These are phyloP conservation scores for Sporobolomyces pararoseus DNA, from an alignment of 768 basidiomycete genomes.

Conservation along the genomic window DNA sequence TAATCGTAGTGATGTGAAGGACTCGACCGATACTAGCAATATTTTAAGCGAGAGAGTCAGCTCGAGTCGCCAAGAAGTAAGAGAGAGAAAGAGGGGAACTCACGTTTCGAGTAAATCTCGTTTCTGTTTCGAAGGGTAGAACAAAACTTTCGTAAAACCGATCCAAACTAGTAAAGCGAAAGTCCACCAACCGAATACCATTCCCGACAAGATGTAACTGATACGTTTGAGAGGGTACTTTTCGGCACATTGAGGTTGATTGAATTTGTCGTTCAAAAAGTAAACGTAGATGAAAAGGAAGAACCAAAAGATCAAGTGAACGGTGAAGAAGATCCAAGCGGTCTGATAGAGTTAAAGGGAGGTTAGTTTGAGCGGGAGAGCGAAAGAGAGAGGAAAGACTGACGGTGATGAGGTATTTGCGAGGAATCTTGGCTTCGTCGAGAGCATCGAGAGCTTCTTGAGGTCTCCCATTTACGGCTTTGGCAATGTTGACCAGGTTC, in stretches of 20 bases:
- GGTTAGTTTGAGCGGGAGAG: background rate
- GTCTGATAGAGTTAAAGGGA: background rate
- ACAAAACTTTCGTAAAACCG: background rate
- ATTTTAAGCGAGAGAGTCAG: background rate
- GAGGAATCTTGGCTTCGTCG: background rate
- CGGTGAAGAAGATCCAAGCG: slow-evolving; percentile 1
- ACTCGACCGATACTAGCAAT: background rate
- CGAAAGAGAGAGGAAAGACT: background rate
- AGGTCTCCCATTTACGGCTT: background rate
- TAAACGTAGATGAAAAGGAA: slow-evolving; percentile 11
- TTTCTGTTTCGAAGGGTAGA: background rate
- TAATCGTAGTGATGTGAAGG: background rate
- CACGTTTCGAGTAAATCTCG: background rate
- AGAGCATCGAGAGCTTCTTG: background rate
- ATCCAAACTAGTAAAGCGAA: background rate
- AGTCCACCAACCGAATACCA: no score
- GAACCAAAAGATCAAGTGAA: slow-evolving; percentile 9
- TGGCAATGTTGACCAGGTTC: background rate
- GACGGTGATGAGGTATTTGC: background rate
- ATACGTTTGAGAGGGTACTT: background rate
- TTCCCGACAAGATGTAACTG: no score
- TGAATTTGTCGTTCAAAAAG: background rate
- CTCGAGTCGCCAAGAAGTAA: no score
- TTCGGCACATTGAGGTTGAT: slow-evolving; percentile 5
- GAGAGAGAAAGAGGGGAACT: slow-evolving; percentile 1